Conservation (phyloP, 208 protist species). For the Trypanosoma vivax region DNA sequence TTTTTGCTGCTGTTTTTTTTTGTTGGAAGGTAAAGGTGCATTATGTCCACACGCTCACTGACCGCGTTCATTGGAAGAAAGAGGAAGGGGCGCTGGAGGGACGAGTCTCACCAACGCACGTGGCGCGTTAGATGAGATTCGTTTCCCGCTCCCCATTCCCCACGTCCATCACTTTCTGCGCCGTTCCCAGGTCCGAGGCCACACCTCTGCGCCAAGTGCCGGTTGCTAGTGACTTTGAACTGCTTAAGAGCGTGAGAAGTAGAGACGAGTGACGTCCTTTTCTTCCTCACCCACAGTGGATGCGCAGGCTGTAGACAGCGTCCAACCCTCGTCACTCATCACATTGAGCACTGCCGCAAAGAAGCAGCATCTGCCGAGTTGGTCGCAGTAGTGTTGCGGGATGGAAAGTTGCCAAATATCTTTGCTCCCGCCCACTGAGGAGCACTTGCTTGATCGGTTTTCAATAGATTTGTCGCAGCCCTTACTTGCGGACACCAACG, state of each 20-base stretch:
- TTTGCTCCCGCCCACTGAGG: background rate
- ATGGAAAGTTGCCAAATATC: slow-evolving; percentile 18
- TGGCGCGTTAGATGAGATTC: no score
- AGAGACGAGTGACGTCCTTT: slow-evolving; percentile 28
- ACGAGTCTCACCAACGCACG: no score
- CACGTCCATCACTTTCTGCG: no score
- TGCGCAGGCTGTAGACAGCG: slow-evolving; percentile 15
- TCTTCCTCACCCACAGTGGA: slow-evolving; percentile 13
- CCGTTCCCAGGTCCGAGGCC: no score
- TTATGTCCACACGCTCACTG: background rate
- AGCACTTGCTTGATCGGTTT: no score
- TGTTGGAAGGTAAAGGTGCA: background rate
- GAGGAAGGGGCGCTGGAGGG: background rate
- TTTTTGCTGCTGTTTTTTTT: slow-evolving; percentile 6
- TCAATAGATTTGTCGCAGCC: no score
- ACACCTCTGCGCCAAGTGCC: no score
- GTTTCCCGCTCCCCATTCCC: no score
- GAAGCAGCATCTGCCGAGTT: slow-evolving; percentile 19
- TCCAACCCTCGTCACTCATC: slow-evolving; percentile 23
- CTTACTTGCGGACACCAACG: background rate
- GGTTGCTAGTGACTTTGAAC: no score
- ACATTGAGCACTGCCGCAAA: slow-evolving; percentile 17
- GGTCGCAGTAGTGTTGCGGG: slow-evolving; percentile 24
- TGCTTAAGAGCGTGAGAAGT: slow-evolving; percentile 23
- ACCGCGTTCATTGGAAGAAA: background rate